These are phyloP conservation scores for Myrica gale DNA, from an alignment of 306 rosid species.

Conservation along the genomic window DNA sequence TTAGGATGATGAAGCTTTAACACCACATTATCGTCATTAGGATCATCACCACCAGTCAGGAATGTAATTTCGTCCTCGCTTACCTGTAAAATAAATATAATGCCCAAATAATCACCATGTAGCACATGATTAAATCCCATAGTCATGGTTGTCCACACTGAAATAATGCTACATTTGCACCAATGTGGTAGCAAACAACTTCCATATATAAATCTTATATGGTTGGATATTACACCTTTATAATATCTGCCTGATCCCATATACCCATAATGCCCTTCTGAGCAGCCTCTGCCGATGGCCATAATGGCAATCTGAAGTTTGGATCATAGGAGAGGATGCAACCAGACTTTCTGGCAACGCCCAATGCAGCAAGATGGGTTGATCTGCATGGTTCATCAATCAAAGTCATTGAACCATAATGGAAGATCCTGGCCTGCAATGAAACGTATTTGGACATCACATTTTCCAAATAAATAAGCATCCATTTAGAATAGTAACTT, in stretches of 20 bases:
- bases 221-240: constrained; percentile 50
- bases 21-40: constrained; percentile 64
- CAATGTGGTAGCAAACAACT: constrained; percentile 1
- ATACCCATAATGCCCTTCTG: constrained; percentile 69
- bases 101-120: constrained; percentile 11
- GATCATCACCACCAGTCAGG: constrained; percentile 72
- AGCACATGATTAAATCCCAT: not conserved
- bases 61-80: constrained; percentile 79
- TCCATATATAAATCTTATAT: not conserved
- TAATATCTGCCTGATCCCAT: constrained; percentile 82
- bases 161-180: not conserved
- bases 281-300: constrained; percentile 85
- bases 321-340: constrained; percentile 90
- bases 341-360: constrained; percentile 65
- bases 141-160: not conserved
- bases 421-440: constrained; percentile 72
- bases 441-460: constrained; percentile 17
- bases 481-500: not conserved
- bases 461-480: not conserved
- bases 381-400: constrained; percentile 80
- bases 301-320: constrained; percentile 75
- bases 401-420: constrained; percentile 96
- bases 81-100: constrained; percentile 46
- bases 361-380: constrained; percentile 84
- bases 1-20: constrained; percentile 69